Conservation (phyloP, 176 grass and related monocot genomes). For the Thalia dealbata region DNA sequence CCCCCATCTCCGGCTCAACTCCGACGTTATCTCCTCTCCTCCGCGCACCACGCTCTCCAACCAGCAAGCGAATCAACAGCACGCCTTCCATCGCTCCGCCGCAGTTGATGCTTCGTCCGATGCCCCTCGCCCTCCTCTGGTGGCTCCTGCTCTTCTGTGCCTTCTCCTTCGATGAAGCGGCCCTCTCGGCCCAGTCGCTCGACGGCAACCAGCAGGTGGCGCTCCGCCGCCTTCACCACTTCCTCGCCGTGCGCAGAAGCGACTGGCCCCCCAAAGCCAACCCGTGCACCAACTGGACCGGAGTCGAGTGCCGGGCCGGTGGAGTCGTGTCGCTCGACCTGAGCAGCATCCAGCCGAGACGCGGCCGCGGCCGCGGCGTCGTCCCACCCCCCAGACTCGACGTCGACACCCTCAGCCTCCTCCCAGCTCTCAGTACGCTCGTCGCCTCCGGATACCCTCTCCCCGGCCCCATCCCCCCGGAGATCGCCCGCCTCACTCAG, state of each 20-base stretch:
- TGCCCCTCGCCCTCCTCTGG: neutral
- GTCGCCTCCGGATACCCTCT: conserved; percentile 9
- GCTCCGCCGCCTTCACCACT: conserved; percentile 4
- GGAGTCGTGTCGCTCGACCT: neutral
- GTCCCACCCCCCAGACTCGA: neutral
- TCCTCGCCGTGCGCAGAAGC: conserved; percentile 3
- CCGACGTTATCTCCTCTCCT: neutral
- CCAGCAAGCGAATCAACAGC: neutral
- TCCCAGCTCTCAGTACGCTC: neutral
- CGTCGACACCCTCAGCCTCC: neutral
- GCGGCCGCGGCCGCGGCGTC: fast-evolving
- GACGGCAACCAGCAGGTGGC: neutral
- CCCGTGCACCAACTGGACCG: conserved; percentile 7
- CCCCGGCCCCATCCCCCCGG: neutral
- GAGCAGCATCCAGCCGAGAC: neutral
- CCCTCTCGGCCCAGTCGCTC: neutral
- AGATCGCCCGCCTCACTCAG: neutral
- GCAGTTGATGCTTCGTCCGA: neutral
- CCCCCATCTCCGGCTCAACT: too few species aligned
- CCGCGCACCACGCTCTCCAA: neutral
- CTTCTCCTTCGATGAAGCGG: neutral
- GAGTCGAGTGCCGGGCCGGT: neutral
- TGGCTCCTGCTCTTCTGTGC: neutral
- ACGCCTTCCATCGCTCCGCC: too few species aligned
- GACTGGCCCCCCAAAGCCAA: neutral